Conservation (phyloP, 257 asterid genomes). For the Oldenlandia corymbosa region DNA sequence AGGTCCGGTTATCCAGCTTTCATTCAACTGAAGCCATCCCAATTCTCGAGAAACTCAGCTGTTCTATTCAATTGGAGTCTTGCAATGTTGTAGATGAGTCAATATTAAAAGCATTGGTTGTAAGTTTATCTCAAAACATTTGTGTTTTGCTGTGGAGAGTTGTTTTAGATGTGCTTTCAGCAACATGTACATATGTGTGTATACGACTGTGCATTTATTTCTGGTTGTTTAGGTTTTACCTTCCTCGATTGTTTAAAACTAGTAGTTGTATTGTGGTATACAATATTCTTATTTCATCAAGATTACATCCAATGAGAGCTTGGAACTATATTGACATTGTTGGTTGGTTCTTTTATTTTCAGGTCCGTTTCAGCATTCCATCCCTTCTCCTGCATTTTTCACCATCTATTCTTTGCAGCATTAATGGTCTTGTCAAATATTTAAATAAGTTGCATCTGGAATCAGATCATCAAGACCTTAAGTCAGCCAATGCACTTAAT, state of each 20-base stretch:
- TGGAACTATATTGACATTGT: background rate
- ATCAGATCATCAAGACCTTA: slow-evolving; percentile 28
- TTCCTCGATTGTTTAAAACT: no score
- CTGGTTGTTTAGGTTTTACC: background rate
- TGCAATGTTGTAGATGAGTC: slow-evolving; percentile 72
- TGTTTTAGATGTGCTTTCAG: background rate
- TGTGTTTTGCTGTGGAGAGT: background rate
- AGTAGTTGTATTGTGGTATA: background rate
- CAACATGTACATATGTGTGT: no score
- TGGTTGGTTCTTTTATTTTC: slow-evolving; percentile 23
- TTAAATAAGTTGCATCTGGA: slow-evolving; percentile 35
- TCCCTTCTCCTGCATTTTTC: slow-evolving; percentile 66
- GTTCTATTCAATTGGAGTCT: slow-evolving; percentile 43
- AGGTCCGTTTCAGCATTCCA: slow-evolving; percentile 60
- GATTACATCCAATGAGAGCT: no score
- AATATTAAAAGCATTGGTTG: slow-evolving; percentile 56
- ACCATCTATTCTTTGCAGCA: slow-evolving; percentile 41
- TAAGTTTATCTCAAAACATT: slow-evolving; percentile 23
- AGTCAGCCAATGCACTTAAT: slow-evolving; percentile 21
- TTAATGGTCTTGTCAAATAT: slow-evolving; percentile 45
- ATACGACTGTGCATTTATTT: no score
- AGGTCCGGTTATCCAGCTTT: slow-evolving; percentile 49
- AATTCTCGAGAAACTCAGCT: slow-evolving; percentile 53
- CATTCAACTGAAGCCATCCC: slow-evolving; percentile 33
- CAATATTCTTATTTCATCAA: background rate